Evolutionary conservation across 1,284 basidiomycete species (phyloP), one percentile per base, ranked within the genome.

Genomic region (Rhodotorula sp.): DNA sequence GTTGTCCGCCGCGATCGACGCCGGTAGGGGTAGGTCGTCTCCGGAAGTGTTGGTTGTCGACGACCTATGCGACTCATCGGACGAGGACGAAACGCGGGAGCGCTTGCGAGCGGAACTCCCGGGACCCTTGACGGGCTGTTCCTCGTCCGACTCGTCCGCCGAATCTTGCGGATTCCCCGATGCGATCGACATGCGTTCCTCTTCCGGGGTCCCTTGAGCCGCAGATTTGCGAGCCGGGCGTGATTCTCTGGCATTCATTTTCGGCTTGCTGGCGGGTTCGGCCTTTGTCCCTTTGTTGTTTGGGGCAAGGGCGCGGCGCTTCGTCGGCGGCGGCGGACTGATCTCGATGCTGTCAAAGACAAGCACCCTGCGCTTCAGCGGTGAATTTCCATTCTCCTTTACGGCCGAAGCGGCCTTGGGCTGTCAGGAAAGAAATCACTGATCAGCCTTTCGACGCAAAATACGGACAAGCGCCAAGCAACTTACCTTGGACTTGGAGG

Each of bases 11-110:
- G 45, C 54, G 54, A 67, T 57, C 1, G 66, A 62, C 4, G 46
- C 45, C 42, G 67, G 62, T 4, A 63, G 15, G 12, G 62, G 48
- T 29, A 64, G 49, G 20, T 54, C 20, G 20, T 60, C 67, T 18
- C 37, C 20, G 14, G n/a, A 29, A 8, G 26, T 17, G 26, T n/a
- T 30, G 26, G 15, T 20, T 4, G 18, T 49, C 51, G 26, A 1
- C 44, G 33, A 22, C 29, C 6, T 30, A 26, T n/a, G 33, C 26
- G 57, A 42, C 22, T 30, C 33, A n/a, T 49, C 8, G 20, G 65
- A 29, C 18, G 60, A 44, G 12, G 53, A 54, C 5, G 55, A 18
- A 24, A 37, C 37, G 14, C 14, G 60, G 10, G 46, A n/a, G 29
- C 44, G 29, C 22, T 30, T 60, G 30, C 60, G 29, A 22, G 57